phyloP scores from a whole-genome alignment of 495 filamentous ascomycete genomes.

The Parathielavia appendiculata region DNA sequence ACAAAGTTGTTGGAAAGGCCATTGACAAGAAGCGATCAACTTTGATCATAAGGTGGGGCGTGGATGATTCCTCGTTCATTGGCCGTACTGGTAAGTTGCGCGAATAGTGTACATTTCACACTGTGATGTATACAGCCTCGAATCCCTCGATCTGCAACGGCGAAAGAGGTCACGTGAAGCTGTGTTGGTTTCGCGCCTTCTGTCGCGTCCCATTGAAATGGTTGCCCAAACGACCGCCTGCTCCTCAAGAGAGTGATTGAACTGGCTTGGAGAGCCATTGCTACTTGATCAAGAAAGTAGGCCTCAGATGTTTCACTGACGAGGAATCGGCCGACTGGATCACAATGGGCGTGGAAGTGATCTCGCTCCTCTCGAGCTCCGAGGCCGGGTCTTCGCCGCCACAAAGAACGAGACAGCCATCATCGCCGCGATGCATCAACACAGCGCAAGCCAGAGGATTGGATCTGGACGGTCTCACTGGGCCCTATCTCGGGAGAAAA shows the following conservation, averaged over 20 bases:
- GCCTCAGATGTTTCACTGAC: no score
- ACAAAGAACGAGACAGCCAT: background rate
- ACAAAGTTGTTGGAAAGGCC: no score
- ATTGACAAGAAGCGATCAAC: no score
- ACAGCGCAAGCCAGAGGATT: background rate
- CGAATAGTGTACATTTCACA: background rate
- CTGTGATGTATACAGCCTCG: background rate
- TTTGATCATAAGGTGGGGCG: no score
- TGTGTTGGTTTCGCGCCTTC: conserved; percentile 10
- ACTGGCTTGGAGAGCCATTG: background rate
- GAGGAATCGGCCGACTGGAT: background rate
- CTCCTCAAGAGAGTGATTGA: no score
- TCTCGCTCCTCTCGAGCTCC: conserved; percentile 36
- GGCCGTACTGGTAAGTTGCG: no score
- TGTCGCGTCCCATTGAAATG: background rate
- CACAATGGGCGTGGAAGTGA: conserved; percentile 39
- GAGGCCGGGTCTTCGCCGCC: conserved; percentile 7
- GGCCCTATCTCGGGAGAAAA: background rate
- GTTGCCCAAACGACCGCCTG: no score
- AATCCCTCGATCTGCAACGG: background rate
- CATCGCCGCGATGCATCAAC: background rate
- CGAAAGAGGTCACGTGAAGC: conserved; percentile 3
- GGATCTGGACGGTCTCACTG: background rate
- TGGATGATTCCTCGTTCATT: no score
- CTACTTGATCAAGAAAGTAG: background rate